These are phyloP conservation scores for Vitis labrusca DNA, from an alignment of 164 flowering plant genomes.

Conservation along the genomic window DNA sequence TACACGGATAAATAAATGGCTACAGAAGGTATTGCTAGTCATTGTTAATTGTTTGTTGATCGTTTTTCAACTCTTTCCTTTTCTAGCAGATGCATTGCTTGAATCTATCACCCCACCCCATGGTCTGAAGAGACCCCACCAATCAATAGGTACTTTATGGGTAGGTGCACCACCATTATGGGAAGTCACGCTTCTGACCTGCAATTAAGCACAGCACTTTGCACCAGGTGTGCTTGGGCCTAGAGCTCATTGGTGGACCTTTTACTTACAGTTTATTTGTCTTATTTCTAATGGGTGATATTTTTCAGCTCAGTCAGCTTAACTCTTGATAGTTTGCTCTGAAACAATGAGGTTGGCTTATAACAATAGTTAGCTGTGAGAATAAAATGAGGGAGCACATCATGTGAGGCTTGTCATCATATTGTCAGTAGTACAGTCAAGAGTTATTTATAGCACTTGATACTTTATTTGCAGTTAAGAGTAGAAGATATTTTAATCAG, in stretches of 20 bases:
- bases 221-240: not conserved
- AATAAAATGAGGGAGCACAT: not conserved
- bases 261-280: not conserved
- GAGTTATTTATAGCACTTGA: not conserved
- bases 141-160: too few relatives aligned
- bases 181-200: too few relatives aligned
- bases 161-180: too few relatives aligned
- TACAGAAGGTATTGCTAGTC: constrained; percentile 65
- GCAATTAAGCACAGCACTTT: not conserved
- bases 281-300: not conserved
- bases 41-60: too few relatives aligned
- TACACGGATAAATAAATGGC: constrained; percentile 86
- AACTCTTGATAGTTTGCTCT: too few relatives aligned
- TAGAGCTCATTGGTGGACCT: not conserved
- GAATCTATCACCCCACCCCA: not conserved
- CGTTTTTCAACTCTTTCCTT: not conserved
- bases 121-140: not conserved
- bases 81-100: not conserved
- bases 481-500: constrained; percentile 67
- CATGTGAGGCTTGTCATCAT: not conserved
- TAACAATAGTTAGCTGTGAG: not conserved
- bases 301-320: not conserved
- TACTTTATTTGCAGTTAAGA: constrained; percentile 54
- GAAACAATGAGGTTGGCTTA: not conserved
- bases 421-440: not conserved